Evolutionary conservation across 78 protist species (phyloP).

Genomic region (Andalucia godoyi): DNA sequence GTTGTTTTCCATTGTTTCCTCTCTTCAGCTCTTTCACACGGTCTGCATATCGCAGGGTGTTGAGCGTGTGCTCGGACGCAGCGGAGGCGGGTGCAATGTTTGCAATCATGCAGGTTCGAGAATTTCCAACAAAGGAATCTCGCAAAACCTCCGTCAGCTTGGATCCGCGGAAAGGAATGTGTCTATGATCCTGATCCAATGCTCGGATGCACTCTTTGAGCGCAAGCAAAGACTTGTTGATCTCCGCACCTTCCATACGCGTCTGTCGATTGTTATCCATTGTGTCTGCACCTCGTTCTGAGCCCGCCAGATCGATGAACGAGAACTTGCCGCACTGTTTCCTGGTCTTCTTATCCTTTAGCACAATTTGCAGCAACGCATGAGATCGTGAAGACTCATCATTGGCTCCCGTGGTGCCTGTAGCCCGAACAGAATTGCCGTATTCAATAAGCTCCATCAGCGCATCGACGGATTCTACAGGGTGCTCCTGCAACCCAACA

Average conservation of each 20-base stretch:
- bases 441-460: constrained; percentile 46
- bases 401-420: constrained; percentile 83
- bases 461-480: constrained; percentile 22
- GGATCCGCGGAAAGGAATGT: constrained; percentile 79
- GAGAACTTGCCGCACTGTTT: constrained; percentile 53
- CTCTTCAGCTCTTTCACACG: constrained; percentile 63
- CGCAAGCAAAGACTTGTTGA: constrained; percentile 81
- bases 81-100: constrained; percentile 56
- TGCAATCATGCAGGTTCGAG: constrained; percentile 86
- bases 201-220: constrained; percentile 94
- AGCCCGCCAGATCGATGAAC: constrained; percentile 89
- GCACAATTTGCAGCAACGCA: constrained; percentile 70
- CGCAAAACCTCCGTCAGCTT: constrained; percentile 79
- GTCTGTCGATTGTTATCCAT: constrained; percentile 63
- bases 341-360: background rate
- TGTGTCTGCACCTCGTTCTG: constrained; percentile 81
- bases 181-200: constrained; percentile 45
- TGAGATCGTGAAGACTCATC: constrained; percentile 83
- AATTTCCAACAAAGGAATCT: constrained; percentile 79
- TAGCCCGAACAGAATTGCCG: constrained; percentile 38
- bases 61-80: constrained; percentile 76
- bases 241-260: constrained; percentile 86
- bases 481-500: constrained; percentile 60
- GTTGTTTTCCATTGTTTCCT: background rate
- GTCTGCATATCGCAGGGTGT: constrained; percentile 87